phyloP scores from a whole-genome alignment of 2,329 filamentous ascomycete genomes.

The Metarhizium brunneum region DNA sequence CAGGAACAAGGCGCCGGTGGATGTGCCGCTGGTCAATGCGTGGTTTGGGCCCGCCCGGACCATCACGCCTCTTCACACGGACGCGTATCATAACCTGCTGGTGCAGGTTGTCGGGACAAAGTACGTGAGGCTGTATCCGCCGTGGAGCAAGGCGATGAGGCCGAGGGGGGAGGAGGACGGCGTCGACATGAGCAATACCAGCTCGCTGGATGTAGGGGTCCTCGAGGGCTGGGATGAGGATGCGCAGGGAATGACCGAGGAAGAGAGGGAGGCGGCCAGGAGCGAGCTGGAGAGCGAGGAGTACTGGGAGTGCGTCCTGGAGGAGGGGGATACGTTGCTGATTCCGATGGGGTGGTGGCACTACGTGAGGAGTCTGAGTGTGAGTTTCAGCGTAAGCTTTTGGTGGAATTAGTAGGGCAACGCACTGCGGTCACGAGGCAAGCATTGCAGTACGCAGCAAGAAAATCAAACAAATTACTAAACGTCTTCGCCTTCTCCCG shows the following conservation, averaged over 20 bases:
- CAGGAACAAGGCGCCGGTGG: constrained; percentile 31
- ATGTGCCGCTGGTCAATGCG: constrained; percentile 67
- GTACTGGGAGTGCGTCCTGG: constrained; percentile 70
- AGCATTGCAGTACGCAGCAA: neutral
- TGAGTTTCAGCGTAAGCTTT: constrained; percentile 92
- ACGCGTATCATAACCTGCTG: constrained; percentile 88
- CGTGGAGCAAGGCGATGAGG: constrained; percentile 50
- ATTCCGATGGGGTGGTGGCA: constrained; percentile 98
- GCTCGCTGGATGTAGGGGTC: constrained; percentile 63
- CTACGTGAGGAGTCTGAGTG: constrained; percentile 76
- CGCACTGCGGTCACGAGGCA: too few species aligned
- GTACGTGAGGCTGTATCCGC: constrained; percentile 82
- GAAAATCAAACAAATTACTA: neutral
- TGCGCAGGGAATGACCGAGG: constrained; percentile 17
- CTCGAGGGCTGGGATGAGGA: constrained; percentile 51
- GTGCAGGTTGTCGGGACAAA: constrained; percentile 84
- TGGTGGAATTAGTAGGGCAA: constrained; percentile 63
- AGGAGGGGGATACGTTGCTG: constrained; percentile 76
- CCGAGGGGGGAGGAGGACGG: constrained; percentile 56
- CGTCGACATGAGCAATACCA: constrained; percentile 91
- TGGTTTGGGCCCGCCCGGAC: constrained; percentile 88
- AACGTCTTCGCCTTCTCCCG: constrained; percentile 19
- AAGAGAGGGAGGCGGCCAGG: constrained; percentile 28
- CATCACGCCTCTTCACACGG: constrained; percentile 87
- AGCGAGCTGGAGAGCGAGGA: constrained; percentile 46